Base-by-base conservation (phyloP, 179 eudicot genomes). In the Spinacia oleracea region DNA sequence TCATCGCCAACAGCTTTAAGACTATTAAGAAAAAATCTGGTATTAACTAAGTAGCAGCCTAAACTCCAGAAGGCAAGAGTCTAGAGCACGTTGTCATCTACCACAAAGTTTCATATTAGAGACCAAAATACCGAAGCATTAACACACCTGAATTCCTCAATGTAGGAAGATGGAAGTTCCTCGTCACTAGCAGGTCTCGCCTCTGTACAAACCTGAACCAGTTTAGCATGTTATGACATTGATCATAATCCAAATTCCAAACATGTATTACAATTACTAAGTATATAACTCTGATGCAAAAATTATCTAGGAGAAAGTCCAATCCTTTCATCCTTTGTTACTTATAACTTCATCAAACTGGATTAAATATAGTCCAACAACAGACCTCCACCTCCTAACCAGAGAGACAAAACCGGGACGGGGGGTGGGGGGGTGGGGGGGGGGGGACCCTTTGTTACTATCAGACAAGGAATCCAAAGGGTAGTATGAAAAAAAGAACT, bases 151-250 rank as follows among this genome's bases (percentile, higher is more conserved):
- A 88, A 89, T 58, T 96, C 99, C 84, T 96, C 98, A 74, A 96
- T 81, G 78, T 86, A 96, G 48, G 88, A 81, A 53, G 97, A 88
- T 72, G 98, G 94, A 87, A 96, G 97, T 83, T 96, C 99, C 80
- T 96, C 99, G 83, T 96, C 92, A 81, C 58, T 85, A 71, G 99
- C 99, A 48, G 92, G 92, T 83, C 99, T 93, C 79, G 86, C 88
- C 48, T 84, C 83, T 88, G 84, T 90, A 90, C 99, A 96, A 77
- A 84, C 91, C 99, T 96, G 91, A 81, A 85, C 73, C 89, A 86
- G 81, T 85, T 84, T 70, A 84, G 85, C 89, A 89, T 72, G 77
- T 80, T 85, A 85, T 70, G 48, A 71, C 48, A 77, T 65, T 74
- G 3, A 40, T 73, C 6, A 35, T 40, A 82, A 58, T 25, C 18